A percentile compares a stretch with the other conserved stretches of the same genome.
Conservation (phyloP, 2,329 filamentous ascomycete genomes). For the Cladosporium oxysporum region DNA sequence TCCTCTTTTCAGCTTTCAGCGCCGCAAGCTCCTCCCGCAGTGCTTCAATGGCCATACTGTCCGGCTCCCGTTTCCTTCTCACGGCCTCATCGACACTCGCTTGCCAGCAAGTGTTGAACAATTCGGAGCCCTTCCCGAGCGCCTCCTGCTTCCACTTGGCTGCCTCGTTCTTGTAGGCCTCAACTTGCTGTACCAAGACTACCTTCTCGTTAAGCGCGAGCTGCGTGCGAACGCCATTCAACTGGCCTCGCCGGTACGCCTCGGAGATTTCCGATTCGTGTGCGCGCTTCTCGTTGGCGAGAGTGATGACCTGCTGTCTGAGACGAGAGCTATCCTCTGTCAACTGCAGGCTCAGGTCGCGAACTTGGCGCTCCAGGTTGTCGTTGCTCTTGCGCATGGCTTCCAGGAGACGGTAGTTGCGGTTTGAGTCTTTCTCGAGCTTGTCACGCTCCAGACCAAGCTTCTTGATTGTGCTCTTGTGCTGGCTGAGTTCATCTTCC, state of each 20-base stretch:
- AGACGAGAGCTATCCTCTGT: background rate
- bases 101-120: constrained; percentile 25
- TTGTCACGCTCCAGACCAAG: background rate
- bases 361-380: constrained; percentile 1
- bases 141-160: constrained; percentile 27
- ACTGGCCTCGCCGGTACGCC: background rate
- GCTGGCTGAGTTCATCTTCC: background rate
- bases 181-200: constrained; percentile 25
- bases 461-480: background rate
- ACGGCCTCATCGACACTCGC: constrained; percentile 30
- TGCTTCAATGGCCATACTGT: constrained; percentile 24
- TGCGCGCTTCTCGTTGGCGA: background rate
- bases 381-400: background rate
- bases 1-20: constrained; percentile 1
- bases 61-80: constrained; percentile 27
- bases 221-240: constrained; percentile 2
- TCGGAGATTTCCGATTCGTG: background rate
- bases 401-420: background rate
- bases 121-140: constrained; percentile 22
- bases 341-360: background rate
- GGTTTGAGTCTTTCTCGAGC: background rate
- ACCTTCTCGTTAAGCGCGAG: constrained; percentile 19
- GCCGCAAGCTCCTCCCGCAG: constrained; percentile 22
- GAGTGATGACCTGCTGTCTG: background rate
- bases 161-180: constrained; percentile 23